Conservation (phyloP, 768 basidiomycete species). For the Lentinula raphanica region DNA sequence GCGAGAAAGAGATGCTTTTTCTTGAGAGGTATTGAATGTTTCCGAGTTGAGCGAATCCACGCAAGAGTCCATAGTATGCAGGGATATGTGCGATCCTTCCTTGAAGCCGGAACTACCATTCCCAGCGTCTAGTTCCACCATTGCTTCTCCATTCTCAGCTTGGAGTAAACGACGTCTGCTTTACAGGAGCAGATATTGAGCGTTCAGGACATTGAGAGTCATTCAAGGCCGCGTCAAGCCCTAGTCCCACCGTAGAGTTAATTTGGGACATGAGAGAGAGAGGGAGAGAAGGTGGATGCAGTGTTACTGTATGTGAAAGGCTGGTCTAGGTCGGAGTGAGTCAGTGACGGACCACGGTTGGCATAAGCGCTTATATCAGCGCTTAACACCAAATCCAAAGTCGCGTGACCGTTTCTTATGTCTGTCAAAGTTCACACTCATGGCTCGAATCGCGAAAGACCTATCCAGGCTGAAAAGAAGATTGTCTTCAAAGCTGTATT, state of each 20-base stretch:
- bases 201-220: background rate
- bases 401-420: background rate
- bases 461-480: slow-evolving; percentile 49
- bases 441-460: slow-evolving; percentile 58
- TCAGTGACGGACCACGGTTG: too few species aligned
- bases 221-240: background rate
- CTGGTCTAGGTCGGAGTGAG: too few species aligned
- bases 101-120: slow-evolving; percentile 32
- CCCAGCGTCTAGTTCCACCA: slow-evolving; percentile 38
- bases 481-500: slow-evolving; percentile 65
- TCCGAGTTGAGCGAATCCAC: slow-evolving; percentile 14
- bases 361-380: too few species aligned
- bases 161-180: slow-evolving; percentile 25
- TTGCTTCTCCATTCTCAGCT: slow-evolving; percentile 43
- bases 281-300: too few species aligned
- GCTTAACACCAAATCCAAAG: too few species aligned
- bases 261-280: background rate
- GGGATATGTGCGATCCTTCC: slow-evolving; percentile 35
- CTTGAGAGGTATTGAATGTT: background rate
- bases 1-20: slow-evolving; percentile 27
- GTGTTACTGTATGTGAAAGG: too few species aligned
- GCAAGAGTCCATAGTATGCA: slow-evolving; percentile 25
- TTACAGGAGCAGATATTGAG: background rate
- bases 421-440: slow-evolving; percentile 35
- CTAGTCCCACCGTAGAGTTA: background rate